Evolutionary conservation across 352 stramenopile species (phyloP), one percentile per base, ranked within the genome.

Genomic region (Phytophthora macrochlamydospora): DNA sequence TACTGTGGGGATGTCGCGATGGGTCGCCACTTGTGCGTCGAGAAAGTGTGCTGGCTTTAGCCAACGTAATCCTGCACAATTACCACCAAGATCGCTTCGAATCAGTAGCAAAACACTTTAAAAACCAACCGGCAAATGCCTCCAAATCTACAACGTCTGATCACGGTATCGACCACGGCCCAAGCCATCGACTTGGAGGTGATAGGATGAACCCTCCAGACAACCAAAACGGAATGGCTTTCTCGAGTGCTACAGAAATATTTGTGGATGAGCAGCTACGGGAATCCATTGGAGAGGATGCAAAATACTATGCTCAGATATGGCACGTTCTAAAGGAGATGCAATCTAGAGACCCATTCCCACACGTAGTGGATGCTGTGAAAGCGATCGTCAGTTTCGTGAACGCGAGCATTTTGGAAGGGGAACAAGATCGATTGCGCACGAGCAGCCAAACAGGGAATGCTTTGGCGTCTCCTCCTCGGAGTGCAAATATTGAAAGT

Each of bases 321-420:
- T 98, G 93, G 93, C 77, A 88, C 35, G 71, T 73, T 40, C 67
- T 98, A 24, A 87, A 93, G 52, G 78, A 83, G 37, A 79, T 98
- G 42, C 90, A 98, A 64, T 87, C 92, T 3, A 78, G 76, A 37
- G 94, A 98, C 59, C 83, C 92, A 6, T 96, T 97, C 60, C 89
- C 90, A 11, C 67, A 78, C 67, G 95, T 80, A 33, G 79, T 67
- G 24, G 79, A 65, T 62, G 85, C 59, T 52, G 90, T 71, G 65
- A 91, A 91, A 67, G 61, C 73, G 33, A 81, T 92, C 35, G 79
- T 92, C 2, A 85, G 82, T 38, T 79, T 79, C 28, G 80, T 92
- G 29, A 89, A 91, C 29, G 76, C 76, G 44, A 77, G 72, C 32
- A 76, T 89, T 14, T 65, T 92, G 38, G 75, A 81, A 54, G 63